These are phyloP conservation scores for Ceratobasidium sp. DNA, from an alignment of 1,284 basidiomycete species.

Conservation along the genomic window DNA sequence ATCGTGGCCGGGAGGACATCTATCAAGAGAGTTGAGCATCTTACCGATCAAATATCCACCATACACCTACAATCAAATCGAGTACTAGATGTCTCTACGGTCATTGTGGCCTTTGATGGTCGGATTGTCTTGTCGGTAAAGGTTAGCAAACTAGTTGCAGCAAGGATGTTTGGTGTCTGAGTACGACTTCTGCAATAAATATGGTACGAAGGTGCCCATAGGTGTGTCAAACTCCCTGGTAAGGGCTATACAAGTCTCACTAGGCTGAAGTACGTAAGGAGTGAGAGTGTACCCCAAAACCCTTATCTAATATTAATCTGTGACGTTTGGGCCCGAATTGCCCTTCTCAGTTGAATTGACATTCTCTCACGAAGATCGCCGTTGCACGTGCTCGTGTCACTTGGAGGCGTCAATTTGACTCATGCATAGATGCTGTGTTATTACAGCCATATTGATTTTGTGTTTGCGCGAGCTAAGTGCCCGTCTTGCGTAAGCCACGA, in stretches of 20 bases:
- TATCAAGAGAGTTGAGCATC: not conserved
- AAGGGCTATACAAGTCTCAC: not conserved
- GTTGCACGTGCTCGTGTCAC: too few relatives aligned
- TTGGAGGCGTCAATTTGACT: too few relatives aligned
- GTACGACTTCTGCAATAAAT: not conserved
- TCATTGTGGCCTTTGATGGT: not conserved
- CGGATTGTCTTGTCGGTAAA: not conserved
- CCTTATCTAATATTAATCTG: too few relatives aligned
- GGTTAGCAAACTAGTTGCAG: not conserved
- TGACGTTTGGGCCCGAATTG: too few relatives aligned
- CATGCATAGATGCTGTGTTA: too few relatives aligned
- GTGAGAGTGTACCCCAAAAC: not conserved
- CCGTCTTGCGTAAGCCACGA: too few relatives aligned
- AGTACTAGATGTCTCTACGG: not conserved
- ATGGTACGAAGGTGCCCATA: not conserved
- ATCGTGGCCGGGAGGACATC: slow-evolving; percentile 29
- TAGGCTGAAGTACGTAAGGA: not conserved
- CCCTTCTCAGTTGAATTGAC: too few relatives aligned
- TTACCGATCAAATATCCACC: not conserved
- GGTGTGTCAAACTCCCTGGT: not conserved
- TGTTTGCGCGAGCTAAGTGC: too few relatives aligned
- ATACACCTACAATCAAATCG: not conserved
- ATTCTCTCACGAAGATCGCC: too few relatives aligned
- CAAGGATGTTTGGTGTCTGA: too few relatives aligned
- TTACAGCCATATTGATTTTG: too few relatives aligned